Percentiles rank a stretch among this genome's conserved stretches.
phyloP scores from a whole-genome alignment of 495 filamentous ascomycete species.

The Chaetomium cochliodes region DNA sequence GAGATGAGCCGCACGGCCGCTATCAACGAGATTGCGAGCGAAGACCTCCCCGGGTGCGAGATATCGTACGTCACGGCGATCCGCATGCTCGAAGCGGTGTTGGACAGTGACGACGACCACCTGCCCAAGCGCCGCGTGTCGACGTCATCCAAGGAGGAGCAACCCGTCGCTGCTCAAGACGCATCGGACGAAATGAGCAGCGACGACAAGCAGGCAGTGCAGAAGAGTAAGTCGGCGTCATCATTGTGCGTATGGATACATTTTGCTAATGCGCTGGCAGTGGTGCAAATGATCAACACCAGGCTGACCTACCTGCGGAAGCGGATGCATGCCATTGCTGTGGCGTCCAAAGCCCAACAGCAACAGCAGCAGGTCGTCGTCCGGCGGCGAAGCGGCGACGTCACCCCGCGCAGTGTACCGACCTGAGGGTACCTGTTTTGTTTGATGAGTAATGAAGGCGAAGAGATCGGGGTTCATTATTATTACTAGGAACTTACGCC shows the following conservation, averaged over 20 bases:
- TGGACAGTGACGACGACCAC: constrained; percentile 81
- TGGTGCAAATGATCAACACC: constrained; percentile 48
- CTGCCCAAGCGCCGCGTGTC: constrained; percentile 43
- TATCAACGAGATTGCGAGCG: constrained; percentile 89
- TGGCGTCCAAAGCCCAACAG: constrained; percentile 41
- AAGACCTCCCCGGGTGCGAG: constrained; percentile 85
- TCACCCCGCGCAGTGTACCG: constrained; percentile 45
- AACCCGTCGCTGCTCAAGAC: constrained; percentile 44
- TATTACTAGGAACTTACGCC: constrained; percentile 16
- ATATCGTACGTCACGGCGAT: constrained; percentile 91
- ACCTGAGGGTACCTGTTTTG: constrained; percentile 30
- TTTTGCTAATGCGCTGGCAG: constrained; percentile 32
- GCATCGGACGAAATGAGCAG: constrained; percentile 59
- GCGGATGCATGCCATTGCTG: constrained; percentile 46
- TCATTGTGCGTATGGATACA: background rate
- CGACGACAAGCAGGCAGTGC: constrained; percentile 57
- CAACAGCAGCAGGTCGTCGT: constrained; percentile 33
- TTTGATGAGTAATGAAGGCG: constrained; percentile 26
- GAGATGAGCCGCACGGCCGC: constrained; percentile 95
- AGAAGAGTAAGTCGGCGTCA: constrained; percentile 8
- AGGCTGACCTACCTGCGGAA: constrained; percentile 44
- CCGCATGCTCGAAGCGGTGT: constrained; percentile 86
- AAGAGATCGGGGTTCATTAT: constrained; percentile 20
- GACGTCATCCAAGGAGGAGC: constrained; percentile 42
- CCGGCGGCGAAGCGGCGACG: constrained; percentile 48